Base-by-base conservation (phyloP, 164 flowering plant species). In the Aristolochia fimbriata region DNA sequence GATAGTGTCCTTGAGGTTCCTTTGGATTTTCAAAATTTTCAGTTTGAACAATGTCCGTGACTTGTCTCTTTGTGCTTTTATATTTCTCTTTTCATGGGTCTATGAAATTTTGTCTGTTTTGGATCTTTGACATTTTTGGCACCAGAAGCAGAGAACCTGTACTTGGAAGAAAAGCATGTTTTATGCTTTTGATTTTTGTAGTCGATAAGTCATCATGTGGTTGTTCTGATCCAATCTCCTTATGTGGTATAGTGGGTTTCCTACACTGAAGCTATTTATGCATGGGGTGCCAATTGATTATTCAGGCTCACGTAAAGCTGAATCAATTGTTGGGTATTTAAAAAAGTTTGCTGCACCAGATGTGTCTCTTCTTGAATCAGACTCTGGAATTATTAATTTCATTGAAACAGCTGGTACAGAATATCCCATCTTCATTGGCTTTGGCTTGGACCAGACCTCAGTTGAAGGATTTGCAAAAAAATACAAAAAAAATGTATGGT, bases 401-500 rank as follows among this genome's bases (percentile, higher is more conserved):
- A 72, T 86, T 65, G 80, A 85, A 67, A 72, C 64, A 57, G 96
- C 93, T 63, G 99, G 95, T 25, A 78, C 78, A 48, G 17, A 65
- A 58, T 91, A 88, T 70, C 99, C 99, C 48, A 74, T 88, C 68
- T 91, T 71, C 58, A 73, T 91, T 47, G 97, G 95, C 66, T 94
- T 94, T 82, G 99, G 97, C 47, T 55, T 94, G 75, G 64, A 83
- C 62, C 89, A 87, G 67, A 73, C 96, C 14, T 51, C 70, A 25
- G 76, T 94, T 59, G 73, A 77, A 12, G 70, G 76, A 19, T 66
- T 81, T 59, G 95, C 84, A 24, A 64, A 66, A 22, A 84, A 85
- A 65, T 85, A 88, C 74, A 94, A 88, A 86, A 88, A 83, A 58
- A 94, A 81, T 57, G 96, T 96, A 31, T 94, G 99, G 99, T 91